Percentiles rank a stretch among this genome's conserved stretches.
Evolutionary conservation across 2,329 filamentous ascomycete species (phyloP).

Genomic region (Trichoderma aggressivum): DNA sequence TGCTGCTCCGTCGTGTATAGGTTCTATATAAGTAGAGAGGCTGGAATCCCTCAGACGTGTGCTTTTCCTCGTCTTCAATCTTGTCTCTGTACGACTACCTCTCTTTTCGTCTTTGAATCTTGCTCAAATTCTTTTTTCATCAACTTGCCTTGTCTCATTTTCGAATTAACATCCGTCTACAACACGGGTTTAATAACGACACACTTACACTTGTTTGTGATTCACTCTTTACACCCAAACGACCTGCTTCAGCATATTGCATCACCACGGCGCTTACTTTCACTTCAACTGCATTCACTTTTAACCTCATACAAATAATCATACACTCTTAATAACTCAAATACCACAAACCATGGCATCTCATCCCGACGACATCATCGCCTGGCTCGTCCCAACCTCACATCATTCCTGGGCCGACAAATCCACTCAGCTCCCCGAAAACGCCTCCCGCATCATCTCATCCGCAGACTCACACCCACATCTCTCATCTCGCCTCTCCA

Average conservation of each 20-base stretch:
- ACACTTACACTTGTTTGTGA: not conserved
- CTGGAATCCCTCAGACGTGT: not conserved
- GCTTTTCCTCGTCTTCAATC: not conserved
- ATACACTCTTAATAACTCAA: slow-evolving; percentile 10
- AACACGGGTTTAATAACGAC: not conserved
- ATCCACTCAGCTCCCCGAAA: slow-evolving; percentile 32
- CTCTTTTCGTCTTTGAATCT: not conserved
- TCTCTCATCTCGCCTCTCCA: slow-evolving; percentile 31
- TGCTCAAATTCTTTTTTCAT: not conserved
- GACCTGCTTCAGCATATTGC: not conserved
- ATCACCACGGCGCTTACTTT: not conserved
- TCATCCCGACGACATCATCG: slow-evolving; percentile 32
- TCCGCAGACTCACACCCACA: slow-evolving; percentile 25
- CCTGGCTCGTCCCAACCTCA: slow-evolving; percentile 40
- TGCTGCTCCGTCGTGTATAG: not conserved
- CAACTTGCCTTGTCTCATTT: slow-evolving; percentile 6
- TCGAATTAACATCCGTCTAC: not conserved
- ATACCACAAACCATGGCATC: slow-evolving; percentile 23
- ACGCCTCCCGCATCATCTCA: slow-evolving; percentile 28
- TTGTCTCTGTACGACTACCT: not conserved
- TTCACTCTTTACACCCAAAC: slow-evolving; percentile 1
- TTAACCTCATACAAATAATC: not conserved
- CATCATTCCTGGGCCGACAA: slow-evolving; percentile 34
- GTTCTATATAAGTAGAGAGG: not conserved
- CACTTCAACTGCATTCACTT: not conserved